phyloP scores from a whole-genome alignment of 2,329 filamentous ascomycete genomes.

The Sordariomycetes sp. region DNA sequence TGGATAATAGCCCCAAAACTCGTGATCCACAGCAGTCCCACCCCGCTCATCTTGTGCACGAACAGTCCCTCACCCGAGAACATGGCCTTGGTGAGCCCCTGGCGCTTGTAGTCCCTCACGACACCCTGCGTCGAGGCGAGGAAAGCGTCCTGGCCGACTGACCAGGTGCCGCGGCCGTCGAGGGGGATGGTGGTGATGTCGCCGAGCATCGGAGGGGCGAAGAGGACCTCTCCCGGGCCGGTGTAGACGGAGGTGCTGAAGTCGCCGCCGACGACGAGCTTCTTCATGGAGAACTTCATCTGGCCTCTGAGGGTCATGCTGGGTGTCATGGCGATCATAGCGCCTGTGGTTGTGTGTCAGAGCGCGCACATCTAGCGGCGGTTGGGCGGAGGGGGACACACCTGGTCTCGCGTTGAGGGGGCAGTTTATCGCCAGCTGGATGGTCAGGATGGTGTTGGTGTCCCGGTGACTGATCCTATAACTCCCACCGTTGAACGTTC shows the following conservation, averaged over 20 bases:
- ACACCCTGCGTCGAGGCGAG: slow-evolving; percentile 81
- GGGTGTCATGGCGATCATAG: slow-evolving; percentile 92
- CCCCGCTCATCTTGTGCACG: slow-evolving; percentile 75
- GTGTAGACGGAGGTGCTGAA: slow-evolving; percentile 71
- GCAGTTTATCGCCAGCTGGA: slow-evolving; percentile 83
- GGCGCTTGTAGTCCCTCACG: slow-evolving; percentile 75
- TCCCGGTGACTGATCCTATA: slow-evolving; percentile 90
- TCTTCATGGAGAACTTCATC: slow-evolving; percentile 83
- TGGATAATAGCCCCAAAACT: slow-evolving; percentile 92
- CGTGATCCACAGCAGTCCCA: slow-evolving; percentile 77
- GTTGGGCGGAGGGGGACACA: not conserved
- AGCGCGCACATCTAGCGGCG: not conserved
- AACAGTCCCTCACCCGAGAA: slow-evolving; percentile 91
- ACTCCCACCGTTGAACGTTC: slow-evolving; percentile 94
- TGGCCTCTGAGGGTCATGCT: slow-evolving; percentile 74
- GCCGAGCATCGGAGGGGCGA: slow-evolving; percentile 70
- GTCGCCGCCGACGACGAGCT: slow-evolving; percentile 74
- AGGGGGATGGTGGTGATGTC: slow-evolving; percentile 77
- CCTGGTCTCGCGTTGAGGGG: slow-evolving; percentile 66
- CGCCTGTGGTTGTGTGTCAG: slow-evolving; percentile 33
- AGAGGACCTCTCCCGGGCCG: slow-evolving; percentile 80
- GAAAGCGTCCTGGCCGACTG: slow-evolving; percentile 76
- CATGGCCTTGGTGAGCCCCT: slow-evolving; percentile 79
- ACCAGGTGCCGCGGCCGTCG: slow-evolving; percentile 65
- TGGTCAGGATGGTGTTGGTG: slow-evolving; percentile 77